Evolutionary conservation across 1,284 basidiomycete species (phyloP).

Genomic region (Inonotus obliquus): DNA sequence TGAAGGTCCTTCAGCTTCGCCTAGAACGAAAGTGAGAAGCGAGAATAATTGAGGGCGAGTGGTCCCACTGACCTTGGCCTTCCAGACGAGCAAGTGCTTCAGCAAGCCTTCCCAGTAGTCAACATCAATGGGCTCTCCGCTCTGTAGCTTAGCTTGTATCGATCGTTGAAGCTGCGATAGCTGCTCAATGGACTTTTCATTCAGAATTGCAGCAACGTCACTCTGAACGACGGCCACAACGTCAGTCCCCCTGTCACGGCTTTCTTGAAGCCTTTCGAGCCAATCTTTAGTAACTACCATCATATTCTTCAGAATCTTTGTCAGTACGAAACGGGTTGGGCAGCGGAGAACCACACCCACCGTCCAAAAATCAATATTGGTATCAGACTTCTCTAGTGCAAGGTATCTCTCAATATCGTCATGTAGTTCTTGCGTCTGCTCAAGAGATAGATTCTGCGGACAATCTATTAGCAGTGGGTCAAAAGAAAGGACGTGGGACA

Average conservation of each 20-base stretch:
- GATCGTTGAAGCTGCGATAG: slow-evolving; percentile 80
- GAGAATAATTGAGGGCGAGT: slow-evolving; percentile 1
- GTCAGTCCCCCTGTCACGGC: slow-evolving; percentile 54
- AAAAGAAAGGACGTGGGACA: slow-evolving; percentile 27
- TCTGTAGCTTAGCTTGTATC: slow-evolving; percentile 84
- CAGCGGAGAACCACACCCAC: slow-evolving; percentile 41
- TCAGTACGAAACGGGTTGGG: background rate
- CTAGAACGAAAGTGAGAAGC: slow-evolving; percentile 35
- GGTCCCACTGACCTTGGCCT: slow-evolving; percentile 73
- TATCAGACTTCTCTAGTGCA: slow-evolving; percentile 76
- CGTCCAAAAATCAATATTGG: slow-evolving; percentile 96
- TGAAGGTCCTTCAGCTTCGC: slow-evolving; percentile 90
- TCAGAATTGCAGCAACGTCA: slow-evolving; percentile 70
- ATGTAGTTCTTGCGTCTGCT: slow-evolving; percentile 91
- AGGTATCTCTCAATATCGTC: slow-evolving; percentile 94
- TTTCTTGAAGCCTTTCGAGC: slow-evolving; percentile 69
- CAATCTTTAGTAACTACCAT: slow-evolving; percentile 94
- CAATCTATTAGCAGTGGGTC: background rate
- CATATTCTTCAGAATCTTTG: slow-evolving; percentile 65
- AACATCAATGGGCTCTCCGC: slow-evolving; percentile 91
- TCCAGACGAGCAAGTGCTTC: slow-evolving; percentile 94
- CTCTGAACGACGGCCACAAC: slow-evolving; percentile 76
- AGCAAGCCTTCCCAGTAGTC: slow-evolving; percentile 97
- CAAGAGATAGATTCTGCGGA: slow-evolving; percentile 73
- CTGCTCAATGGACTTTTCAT: slow-evolving; percentile 81